Percentiles rank a stretch among this genome's conserved stretches.
phyloP scores from a whole-genome alignment of 176 grass and related monocot species.

The Bromus sterilis region DNA sequence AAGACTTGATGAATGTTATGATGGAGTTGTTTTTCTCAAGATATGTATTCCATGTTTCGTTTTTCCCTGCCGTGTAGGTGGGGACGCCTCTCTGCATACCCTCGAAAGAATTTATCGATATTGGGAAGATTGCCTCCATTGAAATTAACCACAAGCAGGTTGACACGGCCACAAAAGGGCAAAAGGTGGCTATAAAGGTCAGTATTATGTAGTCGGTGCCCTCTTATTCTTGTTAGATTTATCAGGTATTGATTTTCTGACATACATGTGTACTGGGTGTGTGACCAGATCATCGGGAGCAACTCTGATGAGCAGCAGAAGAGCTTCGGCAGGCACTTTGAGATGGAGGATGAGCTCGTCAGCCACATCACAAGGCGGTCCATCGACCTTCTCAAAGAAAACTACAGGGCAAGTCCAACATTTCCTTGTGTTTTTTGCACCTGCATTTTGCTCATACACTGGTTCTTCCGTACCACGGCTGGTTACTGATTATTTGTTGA shows the following conservation, averaged over 20 bases:
- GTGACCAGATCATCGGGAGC: conserved; percentile 49
- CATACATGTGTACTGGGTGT: not conserved
- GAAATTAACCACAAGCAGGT: conserved; percentile 96
- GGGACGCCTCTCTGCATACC: conserved; percentile 81
- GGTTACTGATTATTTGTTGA: not conserved
- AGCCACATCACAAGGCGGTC: conserved; percentile 73
- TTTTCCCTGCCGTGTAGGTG: conserved; percentile 38
- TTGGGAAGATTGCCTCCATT: conserved; percentile 81
- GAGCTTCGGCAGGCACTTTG: conserved; percentile 75
- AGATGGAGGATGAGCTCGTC: conserved; percentile 83
- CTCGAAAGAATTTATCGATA: conserved; percentile 62
- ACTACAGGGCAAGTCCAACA: conserved; percentile 63
- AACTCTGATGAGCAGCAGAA: conserved; percentile 84
- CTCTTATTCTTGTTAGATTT: not conserved
- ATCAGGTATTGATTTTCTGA: not conserved
- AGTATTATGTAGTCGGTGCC: not conserved
- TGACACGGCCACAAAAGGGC: conserved; percentile 72
- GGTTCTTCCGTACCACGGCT: not conserved
- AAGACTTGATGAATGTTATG: not conserved
- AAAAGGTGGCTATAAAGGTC: conserved; percentile 91
- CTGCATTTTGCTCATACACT: not conserved
- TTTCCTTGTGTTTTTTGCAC: not conserved
- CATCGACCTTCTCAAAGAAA: conserved; percentile 74
- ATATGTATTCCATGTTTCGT: not conserved
- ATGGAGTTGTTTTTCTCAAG: not conserved